These are phyloP conservation scores for Citrus maxima DNA, from an alignment of 345 rosid species.

Conservation along the genomic window DNA sequence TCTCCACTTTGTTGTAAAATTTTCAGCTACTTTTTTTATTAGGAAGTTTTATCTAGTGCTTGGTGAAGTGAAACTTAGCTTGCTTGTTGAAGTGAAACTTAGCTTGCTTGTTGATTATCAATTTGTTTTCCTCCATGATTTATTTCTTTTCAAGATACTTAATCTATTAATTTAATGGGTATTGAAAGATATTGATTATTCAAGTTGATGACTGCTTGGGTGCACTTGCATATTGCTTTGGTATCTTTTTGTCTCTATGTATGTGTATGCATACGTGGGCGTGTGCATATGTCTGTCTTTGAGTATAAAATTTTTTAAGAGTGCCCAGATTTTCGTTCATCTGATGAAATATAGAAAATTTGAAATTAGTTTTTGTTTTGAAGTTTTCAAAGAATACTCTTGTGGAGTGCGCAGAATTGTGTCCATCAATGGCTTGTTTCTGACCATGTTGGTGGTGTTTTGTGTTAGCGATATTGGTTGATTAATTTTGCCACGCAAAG, in stretches of 20 bases:
- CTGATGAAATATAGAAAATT: neutral
- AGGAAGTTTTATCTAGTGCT: neutral
- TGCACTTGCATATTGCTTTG: neutral
- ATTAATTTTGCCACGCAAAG: neutral
- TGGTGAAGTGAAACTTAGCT: neutral
- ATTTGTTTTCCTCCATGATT: neutral
- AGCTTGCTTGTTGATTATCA: neutral
- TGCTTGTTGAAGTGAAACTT: neutral
- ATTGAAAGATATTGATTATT: neutral
- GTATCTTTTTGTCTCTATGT: neutral
- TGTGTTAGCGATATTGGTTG: neutral
- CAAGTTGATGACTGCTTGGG: neutral
- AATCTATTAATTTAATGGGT: too few relatives aligned
- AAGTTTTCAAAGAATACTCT: neutral
- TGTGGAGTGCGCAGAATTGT: neutral
- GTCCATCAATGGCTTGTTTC: neutral
- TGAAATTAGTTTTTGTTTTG: neutral
- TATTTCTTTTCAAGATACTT: neutral
- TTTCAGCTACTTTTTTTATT: neutral
- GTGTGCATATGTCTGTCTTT: neutral
- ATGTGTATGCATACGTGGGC: neutral
- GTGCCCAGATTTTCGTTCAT: neutral
- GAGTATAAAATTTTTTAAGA: neutral
- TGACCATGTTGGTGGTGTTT: neutral
- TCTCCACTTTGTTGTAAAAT: neutral